phyloP scores from a whole-genome alignment of 805 yeast species.

The Starmerella khaoyaiensis region DNA sequence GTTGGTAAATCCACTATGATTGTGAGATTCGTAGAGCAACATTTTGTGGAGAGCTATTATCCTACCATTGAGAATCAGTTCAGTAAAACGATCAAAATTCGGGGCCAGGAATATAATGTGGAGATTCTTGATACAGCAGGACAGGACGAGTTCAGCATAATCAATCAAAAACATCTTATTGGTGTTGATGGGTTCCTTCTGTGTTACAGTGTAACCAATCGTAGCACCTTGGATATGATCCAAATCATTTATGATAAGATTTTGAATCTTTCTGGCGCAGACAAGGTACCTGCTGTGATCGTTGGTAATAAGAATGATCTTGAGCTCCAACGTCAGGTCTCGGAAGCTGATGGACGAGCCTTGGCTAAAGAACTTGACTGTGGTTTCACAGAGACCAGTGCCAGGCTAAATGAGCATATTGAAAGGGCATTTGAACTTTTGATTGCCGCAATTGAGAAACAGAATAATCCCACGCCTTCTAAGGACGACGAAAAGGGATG shows the following conservation, averaged over 20 bases:
- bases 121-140: conserved; percentile 91
- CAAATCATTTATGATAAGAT: conserved; percentile 72
- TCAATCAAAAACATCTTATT: conserved; percentile 64
- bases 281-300: conserved; percentile 61
- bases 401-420: conserved; percentile 66
- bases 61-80: conserved; percentile 86
- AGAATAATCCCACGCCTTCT: conserved; percentile 38
- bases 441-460: conserved; percentile 47
- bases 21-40: conserved; percentile 74
- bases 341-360: conserved; percentile 43
- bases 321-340: conserved; percentile 46
- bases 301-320: conserved; percentile 70
- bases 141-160: conserved; percentile 74
- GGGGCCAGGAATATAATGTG: conserved; percentile 62
- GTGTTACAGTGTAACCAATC: conserved; percentile 68
- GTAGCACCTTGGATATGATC: conserved; percentile 64
- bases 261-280: conserved; percentile 46
- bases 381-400: conserved; percentile 73
- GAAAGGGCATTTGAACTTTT: conserved; percentile 46
- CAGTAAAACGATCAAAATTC: conserved; percentile 51
- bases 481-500: conserved; percentile 40
- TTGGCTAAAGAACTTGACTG: conserved; percentile 55
- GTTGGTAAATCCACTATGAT: conserved; percentile 80
- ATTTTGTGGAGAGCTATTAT: conserved; percentile 76
- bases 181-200: conserved; percentile 76